Percentiles rank a stretch among this genome's conserved stretches.
phyloP scores from a whole-genome alignment of 2,329 filamentous ascomycete species.

The Ophiostoma quercus region DNA sequence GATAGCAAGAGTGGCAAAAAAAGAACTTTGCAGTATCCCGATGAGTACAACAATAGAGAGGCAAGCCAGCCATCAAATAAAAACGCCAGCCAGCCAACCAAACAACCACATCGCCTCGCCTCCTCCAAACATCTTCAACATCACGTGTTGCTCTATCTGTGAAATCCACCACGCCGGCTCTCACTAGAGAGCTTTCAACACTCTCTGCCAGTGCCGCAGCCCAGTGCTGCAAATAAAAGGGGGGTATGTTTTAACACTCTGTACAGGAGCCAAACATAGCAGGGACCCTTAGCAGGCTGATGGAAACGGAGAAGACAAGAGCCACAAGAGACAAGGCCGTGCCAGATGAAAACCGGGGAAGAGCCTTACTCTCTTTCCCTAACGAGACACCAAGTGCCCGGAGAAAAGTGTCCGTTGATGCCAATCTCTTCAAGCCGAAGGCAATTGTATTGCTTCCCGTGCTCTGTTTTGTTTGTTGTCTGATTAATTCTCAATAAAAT shows the following conservation, averaged over 20 bases:
- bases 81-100: not conserved
- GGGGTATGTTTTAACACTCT: conserved; percentile 1
- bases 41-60: not conserved
- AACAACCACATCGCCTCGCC: not conserved
- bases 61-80: not conserved
- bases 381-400: conserved; percentile 20
- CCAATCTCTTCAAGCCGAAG: conserved; percentile 10
- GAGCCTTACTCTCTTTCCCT: conserved; percentile 19
- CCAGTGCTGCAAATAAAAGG: conserved; percentile 12
- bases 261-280: not conserved
- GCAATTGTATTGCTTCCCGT: not conserved
- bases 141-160: not conserved
- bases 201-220: not conserved
- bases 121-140: not conserved
- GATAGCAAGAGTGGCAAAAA: conserved; percentile 1
- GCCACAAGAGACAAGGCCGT: conserved; percentile 11
- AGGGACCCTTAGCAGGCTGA: conserved; percentile 4
- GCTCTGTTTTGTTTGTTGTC: conserved; percentile 12
- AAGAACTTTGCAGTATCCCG: not conserved
- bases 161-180: not conserved
- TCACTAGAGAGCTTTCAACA: not conserved
- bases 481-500: not conserved
- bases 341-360: conserved; percentile 20
- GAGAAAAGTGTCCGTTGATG: conserved; percentile 21
- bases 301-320: conserved; percentile 11